Base-by-base conservation (phyloP, 306 rosid species). In the Pyrus communis region DNA sequence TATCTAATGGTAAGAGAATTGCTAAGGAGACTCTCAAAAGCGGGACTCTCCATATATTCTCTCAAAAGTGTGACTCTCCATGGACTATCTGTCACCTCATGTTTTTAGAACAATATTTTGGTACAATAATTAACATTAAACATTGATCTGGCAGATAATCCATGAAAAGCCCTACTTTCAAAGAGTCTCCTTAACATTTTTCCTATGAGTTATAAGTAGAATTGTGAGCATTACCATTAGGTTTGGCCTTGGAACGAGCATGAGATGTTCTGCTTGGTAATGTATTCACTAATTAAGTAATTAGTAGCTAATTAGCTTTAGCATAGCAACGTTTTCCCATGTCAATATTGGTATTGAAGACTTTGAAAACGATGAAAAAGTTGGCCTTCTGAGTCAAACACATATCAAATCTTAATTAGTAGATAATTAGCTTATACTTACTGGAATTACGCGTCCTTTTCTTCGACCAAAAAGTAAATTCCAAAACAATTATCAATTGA, bases 361-460 rank as follows among this genome's bases (percentile, higher is more conserved):
- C 54, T 65, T 67, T 30, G 68, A 65, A 33, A 65, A 33, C 69
- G 42, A 42, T 59, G 57, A 40, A 59, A 55, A 59, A 73, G 68
- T 42, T 31, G 75, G 43, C 70, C 35, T 51, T 40, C 11, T 3
- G 62, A 75, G 77, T 76, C 80, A 81, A 75, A 71, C 62, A 40
- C 67, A 68, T 43, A 33, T 51, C 31, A 31, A 22, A 35, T 70
- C 42, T 8, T 64, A 10, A 49, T 49, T 49, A 49, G 55, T 49
- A 49, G 21, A 14, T 49, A 49, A 49, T 49, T 49, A 49, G 55
- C 55, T 4, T 15, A 5, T 18, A 49, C 18, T 1, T 14, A 64
- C 70, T 35, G 65, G 66, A 75, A 75, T 70, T 64, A 70, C 74
- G 74, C 74, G 68, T 81, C 60, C 68, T 70, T 76, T 81, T 51